Evolutionary conservation across 345 rosid genomes (phyloP), one percentile per base, ranked within the genome.

Genomic region (Melaleuca quinquenervia): DNA sequence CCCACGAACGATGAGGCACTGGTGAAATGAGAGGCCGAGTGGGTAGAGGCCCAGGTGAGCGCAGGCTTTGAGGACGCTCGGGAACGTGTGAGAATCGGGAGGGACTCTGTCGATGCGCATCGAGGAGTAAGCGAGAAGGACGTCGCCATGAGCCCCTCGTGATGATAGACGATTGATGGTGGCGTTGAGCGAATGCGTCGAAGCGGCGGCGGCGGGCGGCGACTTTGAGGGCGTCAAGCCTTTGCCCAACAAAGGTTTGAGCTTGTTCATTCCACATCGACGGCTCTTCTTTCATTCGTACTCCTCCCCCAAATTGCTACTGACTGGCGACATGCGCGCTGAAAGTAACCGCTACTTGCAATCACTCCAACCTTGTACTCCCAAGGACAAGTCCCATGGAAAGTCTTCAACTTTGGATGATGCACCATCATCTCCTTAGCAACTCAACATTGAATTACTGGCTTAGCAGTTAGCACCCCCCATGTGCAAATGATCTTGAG

Each of bases 1-100:
- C 87, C 96, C 96, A 86, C 78, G 80, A 51, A 90, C 91, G 58
- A 91, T 26, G 26, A 91, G 75, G 9, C 85, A 88, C 74, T 93
- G 94, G 87, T 93, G 96, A 60, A 92, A 21, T 11, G 92, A 89
- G 24, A 91, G 85, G 74, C 95, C 95, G 1, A 89, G 87, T 26
- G 93, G 89, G 41, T 89, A 83, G 51, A 89, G 88, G 29, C 87
- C 86, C 41, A 92, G 86, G 45, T 91, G 89, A 86, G 94, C 85
- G 88, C 94, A 94, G 27, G 92, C 91, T 87, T 92, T 94, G 89
- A 93, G 92, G 82, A 93, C 91, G 87, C 90, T 89, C 6, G 95
- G 95, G 87, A 90, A 92, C 26, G 89, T 89, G 83, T 84, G 86
- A 84, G 92, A 78, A 84, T 93, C 94, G 26, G 91, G 88, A 29